Evolutionary conservation across 179 eudicot genomes (phyloP).

Genomic region (Corrigiola litoralis): DNA sequence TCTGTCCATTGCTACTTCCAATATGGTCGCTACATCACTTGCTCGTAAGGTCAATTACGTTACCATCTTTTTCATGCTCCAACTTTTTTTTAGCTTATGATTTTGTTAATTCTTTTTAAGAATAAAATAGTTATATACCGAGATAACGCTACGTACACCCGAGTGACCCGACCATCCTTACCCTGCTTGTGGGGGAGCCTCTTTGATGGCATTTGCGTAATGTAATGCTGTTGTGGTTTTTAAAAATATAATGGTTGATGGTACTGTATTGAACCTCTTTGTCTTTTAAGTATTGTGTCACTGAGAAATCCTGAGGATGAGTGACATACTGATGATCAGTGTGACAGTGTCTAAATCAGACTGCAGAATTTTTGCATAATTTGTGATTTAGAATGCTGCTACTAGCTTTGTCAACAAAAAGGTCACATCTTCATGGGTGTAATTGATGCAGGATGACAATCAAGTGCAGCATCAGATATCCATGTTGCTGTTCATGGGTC

Average conservation of each 20-base stretch:
- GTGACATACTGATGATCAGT: neutral
- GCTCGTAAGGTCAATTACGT: constrained; percentile 57
- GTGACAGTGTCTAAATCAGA: too few species aligned
- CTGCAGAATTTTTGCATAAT: neutral
- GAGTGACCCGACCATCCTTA: too few species aligned
- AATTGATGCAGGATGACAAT: constrained; percentile 59
- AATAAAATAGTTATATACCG: too few species aligned
- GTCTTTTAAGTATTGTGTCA: too few species aligned
- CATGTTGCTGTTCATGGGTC: constrained; percentile 67
- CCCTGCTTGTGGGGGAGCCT: too few species aligned
- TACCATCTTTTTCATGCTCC: neutral
- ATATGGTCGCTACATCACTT: constrained; percentile 87
- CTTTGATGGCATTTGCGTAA: too few species aligned
- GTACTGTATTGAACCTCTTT: too few species aligned
- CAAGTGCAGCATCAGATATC: constrained; percentile 95
- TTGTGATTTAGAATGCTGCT: neutral
- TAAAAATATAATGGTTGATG: too few species aligned
- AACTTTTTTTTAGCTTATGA: neutral
- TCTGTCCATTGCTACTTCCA: constrained; percentile 93
- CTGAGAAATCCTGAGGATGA: too few species aligned
- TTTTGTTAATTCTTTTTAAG: neutral
- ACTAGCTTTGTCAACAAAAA: neutral
- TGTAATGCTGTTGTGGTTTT: too few species aligned
- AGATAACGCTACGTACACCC: too few species aligned
- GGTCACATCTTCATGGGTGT: neutral